These are phyloP conservation scores for Penicillium fimorum DNA, from an alignment of 495 filamentous ascomycete genomes.

Conservation along the genomic window DNA sequence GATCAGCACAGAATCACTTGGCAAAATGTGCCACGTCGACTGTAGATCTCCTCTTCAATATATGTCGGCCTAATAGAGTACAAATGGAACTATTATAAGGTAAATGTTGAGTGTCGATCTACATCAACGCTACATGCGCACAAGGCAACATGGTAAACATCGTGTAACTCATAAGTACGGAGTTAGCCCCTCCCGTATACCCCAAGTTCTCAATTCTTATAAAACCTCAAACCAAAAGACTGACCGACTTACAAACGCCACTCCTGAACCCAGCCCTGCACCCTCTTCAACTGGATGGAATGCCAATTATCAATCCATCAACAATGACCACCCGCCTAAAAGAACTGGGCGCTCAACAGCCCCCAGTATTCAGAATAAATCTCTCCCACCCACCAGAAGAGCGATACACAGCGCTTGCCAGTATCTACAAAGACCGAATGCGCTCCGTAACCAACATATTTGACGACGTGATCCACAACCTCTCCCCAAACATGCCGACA, in stretches of 20 bases:
- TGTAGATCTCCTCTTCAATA: not conserved
- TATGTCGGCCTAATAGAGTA: not conserved
- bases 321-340: not conserved
- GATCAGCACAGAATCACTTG: not conserved
- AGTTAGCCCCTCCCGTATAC: not conserved
- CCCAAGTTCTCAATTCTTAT: not conserved
- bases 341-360: conserved; percentile 9
- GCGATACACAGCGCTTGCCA: conserved; percentile 52
- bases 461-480: conserved; percentile 37
- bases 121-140: not conserved
- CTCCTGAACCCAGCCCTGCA: not conserved
- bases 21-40: conserved; percentile 5
- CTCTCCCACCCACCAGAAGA: conserved; percentile 55
- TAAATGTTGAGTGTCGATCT: not conserved
- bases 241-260: not conserved
- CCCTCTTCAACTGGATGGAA: not conserved
- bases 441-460: conserved; percentile 46
- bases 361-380: conserved; percentile 53
- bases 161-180: not conserved
- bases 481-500: conserved; percentile 27
- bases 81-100: not conserved
- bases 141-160: not conserved
- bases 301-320: not conserved
- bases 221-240: not conserved
- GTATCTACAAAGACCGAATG: conserved; percentile 43